Evolutionary conservation across 768 basidiomycete genomes (phyloP), one percentile per base, ranked within the genome.

Genomic region (Lactifluus piperatus): DNA sequence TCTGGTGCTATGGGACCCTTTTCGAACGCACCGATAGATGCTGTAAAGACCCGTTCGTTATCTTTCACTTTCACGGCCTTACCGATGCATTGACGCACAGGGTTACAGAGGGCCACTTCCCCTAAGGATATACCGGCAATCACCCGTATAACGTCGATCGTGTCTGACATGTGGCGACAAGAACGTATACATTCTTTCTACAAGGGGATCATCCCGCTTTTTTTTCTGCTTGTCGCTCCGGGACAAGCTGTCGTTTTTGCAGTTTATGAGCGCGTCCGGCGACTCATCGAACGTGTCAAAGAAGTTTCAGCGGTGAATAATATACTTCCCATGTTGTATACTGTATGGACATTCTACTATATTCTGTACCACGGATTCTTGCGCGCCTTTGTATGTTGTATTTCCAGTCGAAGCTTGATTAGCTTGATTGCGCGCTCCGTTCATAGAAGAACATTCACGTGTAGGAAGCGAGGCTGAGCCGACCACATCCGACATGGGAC

Each of bases 1-100:
- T 95, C 92, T 48, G 97, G 97, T 51, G 97, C 97, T 2, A 93
- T 94, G 87, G 97, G 97, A 4, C 97, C 97, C 14, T 94, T 98
- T 72, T 94, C 94, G 14, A 98, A 99, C 69, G 97, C 97, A 13
- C 95, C 94, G 1, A 88, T 93, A 54, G 91, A 92, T 71, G 91
- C 89, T 11, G 93, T 95, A 67, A 97, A 97, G 73, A 98, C 95
- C 58, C 90, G 92, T 87, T 71, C 66, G 86, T 76, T 27, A 2
- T 48, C 51, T 54, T 3, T 50, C 50, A 45, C 37, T 24, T 39
- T 26, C 22, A n/a, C n/a, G 8, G 46, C 36, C n/a, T 47, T 43
- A 57, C 32, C 11, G 2, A 37, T 13, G 37, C 36, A 30, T 52
- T 30, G 43, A 24, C 45, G 11, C 56, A 60, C 71, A 85, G 92